Evolutionary conservation across 257 asterid genomes (phyloP), one percentile per base, ranked within the genome.

Genomic region (Solanum appendiculatum): DNA sequence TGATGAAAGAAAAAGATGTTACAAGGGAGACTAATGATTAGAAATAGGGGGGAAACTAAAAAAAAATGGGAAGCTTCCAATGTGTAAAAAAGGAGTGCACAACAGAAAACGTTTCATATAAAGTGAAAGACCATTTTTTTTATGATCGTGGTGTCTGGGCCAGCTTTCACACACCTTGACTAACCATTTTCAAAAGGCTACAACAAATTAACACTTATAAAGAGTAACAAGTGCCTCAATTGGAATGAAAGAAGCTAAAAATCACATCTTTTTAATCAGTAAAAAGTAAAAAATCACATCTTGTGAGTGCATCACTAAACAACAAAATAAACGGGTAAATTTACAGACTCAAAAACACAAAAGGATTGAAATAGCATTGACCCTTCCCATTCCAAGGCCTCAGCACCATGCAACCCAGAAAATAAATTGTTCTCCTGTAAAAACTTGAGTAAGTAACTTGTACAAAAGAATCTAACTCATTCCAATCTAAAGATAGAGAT

Each of bases 371-470:
- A 14, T 29, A 25, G 83, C 84, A 42, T 77, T 6, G 84, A 77
- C 84, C 25, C 70, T 85, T 90, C 33, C 29, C 21, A 27, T 72
- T 39, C 77, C 70, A 84, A 77, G 87, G 68, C 68, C 86, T 66
- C 63, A 37, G 56, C 78, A 86, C 84, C 69, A 83, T 10, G 42
- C 86, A 88, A 77, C 86, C 83, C 31, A 82, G 64, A 75, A 51
- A 48, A 15, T 51, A 80, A 46, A 80, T 1, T 29, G 66, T 16
- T 80, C 84, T 39, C 13, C 27, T 14, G 64, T 27, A 78, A 78
- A 44, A 40, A 78, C 63, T 70, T 7, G 23, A 85, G 37, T 68
- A 6, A 86, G 36, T 23, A 70, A 69, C 87, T 86, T 13, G 6
- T n/a, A 86, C 48, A 23, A 39, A 86, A 86, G 39, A 37, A 54